A percentile compares a stretch with the other conserved stretches of the same genome.
phyloP scores from a whole-genome alignment of 2,329 filamentous ascomycete species.

The Pyricularia sp. region DNA sequence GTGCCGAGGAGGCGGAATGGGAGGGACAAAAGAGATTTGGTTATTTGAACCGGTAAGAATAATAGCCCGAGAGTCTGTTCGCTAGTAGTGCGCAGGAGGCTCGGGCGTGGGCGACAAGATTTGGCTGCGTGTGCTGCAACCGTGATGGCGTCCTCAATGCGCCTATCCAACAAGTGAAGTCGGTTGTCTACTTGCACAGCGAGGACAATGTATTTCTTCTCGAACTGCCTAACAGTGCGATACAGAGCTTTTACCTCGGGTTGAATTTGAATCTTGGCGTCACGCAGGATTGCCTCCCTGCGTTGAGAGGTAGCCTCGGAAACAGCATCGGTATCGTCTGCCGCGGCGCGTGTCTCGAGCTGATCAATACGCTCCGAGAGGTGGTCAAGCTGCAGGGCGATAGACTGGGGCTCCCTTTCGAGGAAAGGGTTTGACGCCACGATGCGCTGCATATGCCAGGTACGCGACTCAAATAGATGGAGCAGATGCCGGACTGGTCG shows the following conservation, averaged over 20 bases:
- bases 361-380: slow-evolving; percentile 58
- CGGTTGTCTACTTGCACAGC: slow-evolving; percentile 68
- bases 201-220: slow-evolving; percentile 74
- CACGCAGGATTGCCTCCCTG: slow-evolving; percentile 29
- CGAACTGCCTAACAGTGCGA: slow-evolving; percentile 80
- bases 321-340: slow-evolving; percentile 18
- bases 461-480: slow-evolving; percentile 69
- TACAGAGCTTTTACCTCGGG: slow-evolving; percentile 83
- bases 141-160: slow-evolving; percentile 67
- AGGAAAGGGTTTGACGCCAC: slow-evolving; percentile 45
- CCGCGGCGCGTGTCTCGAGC: slow-evolving; percentile 50
- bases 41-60: slow-evolving; percentile 11
- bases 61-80: slow-evolving; percentile 24
- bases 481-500: slow-evolving; percentile 75
- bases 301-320: slow-evolving; percentile 1
- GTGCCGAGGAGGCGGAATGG: background rate
- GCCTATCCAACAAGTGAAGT: slow-evolving; percentile 60
- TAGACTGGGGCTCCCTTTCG: slow-evolving; percentile 16
- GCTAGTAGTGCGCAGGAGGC: slow-evolving; percentile 25
- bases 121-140: slow-evolving; percentile 69
- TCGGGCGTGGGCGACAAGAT: slow-evolving; percentile 25
- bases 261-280: slow-evolving; percentile 58
- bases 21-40: background rate
- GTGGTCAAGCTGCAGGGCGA: slow-evolving; percentile 38
- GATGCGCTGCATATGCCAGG: slow-evolving; percentile 70